These are phyloP conservation scores for Platanthera zijinensis DNA, from an alignment of 106 monocot species.

Conservation along the genomic window DNA sequence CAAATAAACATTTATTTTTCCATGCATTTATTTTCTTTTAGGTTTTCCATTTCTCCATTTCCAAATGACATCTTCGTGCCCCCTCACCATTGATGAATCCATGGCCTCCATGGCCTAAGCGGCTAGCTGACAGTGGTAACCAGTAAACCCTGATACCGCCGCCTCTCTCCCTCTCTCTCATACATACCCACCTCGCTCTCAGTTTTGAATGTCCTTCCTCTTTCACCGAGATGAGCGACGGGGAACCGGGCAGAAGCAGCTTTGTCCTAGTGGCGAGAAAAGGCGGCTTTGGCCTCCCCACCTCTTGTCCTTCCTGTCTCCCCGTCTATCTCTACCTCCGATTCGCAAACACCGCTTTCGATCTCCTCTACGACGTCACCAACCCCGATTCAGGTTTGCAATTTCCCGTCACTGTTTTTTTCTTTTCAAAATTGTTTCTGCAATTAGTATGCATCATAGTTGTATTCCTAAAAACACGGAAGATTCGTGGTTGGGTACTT, in stretches of 20 bases:
- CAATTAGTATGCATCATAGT: no score
- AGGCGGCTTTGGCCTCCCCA: slow-evolving; percentile 67
- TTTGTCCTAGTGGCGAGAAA: slow-evolving; percentile 74
- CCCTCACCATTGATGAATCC: no score
- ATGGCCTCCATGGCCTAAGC: no score
- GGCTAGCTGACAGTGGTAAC: no score
- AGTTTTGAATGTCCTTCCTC: background rate
- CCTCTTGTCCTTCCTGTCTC: slow-evolving; percentile 73
- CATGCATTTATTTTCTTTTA: no score
- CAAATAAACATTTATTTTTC: no score
- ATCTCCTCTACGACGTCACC: background rate
- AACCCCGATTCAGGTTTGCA: slow-evolving; percentile 9
- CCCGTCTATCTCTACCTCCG: slow-evolving; percentile 21
- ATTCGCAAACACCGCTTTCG: background rate
- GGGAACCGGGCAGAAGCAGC: slow-evolving; percentile 10
- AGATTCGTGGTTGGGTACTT: background rate
- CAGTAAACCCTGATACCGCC: background rate
- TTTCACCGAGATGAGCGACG: background rate
- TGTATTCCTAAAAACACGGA: background rate
- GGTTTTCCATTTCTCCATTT: no score
- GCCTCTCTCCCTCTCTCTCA: background rate
- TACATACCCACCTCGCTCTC: background rate
- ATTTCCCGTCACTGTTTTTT: background rate
- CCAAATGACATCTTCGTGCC: no score
- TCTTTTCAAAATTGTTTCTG: background rate